Evolutionary conservation across 2,329 filamentous ascomycete species (phyloP), one percentile per base, ranked within the genome.

Genomic region (Eutypa lata): DNA sequence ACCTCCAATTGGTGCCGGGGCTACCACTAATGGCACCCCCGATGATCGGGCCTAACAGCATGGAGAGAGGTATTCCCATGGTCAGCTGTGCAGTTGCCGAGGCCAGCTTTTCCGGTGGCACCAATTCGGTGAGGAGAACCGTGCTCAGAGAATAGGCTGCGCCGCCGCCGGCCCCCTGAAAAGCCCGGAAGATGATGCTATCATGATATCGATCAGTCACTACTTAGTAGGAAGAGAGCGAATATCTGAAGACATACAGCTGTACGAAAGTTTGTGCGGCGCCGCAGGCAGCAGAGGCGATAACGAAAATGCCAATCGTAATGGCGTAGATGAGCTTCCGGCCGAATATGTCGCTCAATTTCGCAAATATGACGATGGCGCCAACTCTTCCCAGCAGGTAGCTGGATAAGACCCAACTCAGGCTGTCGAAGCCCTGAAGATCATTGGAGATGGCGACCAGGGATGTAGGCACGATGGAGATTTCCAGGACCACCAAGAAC

Each of bases 291-390:
- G 13, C 35, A 14, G 35, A 38, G 35, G n/a, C 13, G 13, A 38
- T 16, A 14, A 38, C 35, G 35, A 38, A 38, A 38, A 38, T 16
- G 13, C 7, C 35, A 14, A 38, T 38, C 35, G 35, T 16, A 14
- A 16, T 38, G n/a, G 13, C n/a, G n/a, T 16, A 38, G 6, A 38
- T 14, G n/a, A 16, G 19, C 62, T 89, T 89, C 6, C 87, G 79
- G 11, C 87, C 86, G 60, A 89, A 89, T 31, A 90, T 87, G 63
- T 89, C 86, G 48, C 78, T 84, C 4, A 89, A 73, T 60, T 87
- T 88, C 46, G 87, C 87, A 59, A 88, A 91, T 0, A 91, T 56
- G 1, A 61, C 55, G n/a, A 63, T 54, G 7, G 57, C 49, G 18
- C 43, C 59, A 43, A 43, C 40, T 7, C 19, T 3, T 13, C 40